Evolutionary conservation across 495 filamentous ascomycete species (phyloP), one percentile per base, ranked within the genome.

Genomic region (Podospora bellae-mahoneyi): DNA sequence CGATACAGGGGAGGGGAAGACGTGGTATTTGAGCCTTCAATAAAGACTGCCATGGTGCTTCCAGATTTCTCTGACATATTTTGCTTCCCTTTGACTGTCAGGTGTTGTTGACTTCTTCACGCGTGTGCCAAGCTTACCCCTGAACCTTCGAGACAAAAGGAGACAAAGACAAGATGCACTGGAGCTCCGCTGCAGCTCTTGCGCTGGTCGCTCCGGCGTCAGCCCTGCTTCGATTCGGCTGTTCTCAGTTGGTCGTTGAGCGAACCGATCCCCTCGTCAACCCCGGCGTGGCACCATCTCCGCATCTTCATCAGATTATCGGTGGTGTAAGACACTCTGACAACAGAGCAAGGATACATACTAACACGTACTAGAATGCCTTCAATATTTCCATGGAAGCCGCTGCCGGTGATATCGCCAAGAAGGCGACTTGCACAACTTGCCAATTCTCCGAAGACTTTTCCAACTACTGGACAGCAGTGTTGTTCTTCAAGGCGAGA

Each of bases 381-480:
- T 78, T 79, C 69, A 74, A 74, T 53, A 62, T 72, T 19, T 74
- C 71, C 20, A 80, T 80, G 72, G 70, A 75, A 32, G 67, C 71
- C 1, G 26, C 18, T 19, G 53, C 58, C 28, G 68, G 73, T 64
- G 79, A 83, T 61, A 72, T 75, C 48, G 68, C 70, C 13, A 60
- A 72, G 26, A 60, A 73, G n/a, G 72, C 74, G 0, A 76, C 72
- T 18, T 81, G 76, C 71, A 80, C 78, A 13, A 77, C 75, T 0
- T 79, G 76, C 67, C 76, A 70, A 23, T 77, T 77, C 48, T 60
- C 67, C 19, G 78, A 81, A 26, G 77, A 81, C 66, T 71, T 78
- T 28, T 78, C 73, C 60, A 82, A 82, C 72, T 82, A 82, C 69
- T 82, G 81, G 81, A 81, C 79, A 7, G 79, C 80, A 5, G 72